A percentile compares a stretch with the other conserved stretches of the same genome.
These are phyloP conservation scores for Wickerhamiella sorbophila DNA, from an alignment of 805 yeast genomes.

Conservation along the genomic window DNA sequence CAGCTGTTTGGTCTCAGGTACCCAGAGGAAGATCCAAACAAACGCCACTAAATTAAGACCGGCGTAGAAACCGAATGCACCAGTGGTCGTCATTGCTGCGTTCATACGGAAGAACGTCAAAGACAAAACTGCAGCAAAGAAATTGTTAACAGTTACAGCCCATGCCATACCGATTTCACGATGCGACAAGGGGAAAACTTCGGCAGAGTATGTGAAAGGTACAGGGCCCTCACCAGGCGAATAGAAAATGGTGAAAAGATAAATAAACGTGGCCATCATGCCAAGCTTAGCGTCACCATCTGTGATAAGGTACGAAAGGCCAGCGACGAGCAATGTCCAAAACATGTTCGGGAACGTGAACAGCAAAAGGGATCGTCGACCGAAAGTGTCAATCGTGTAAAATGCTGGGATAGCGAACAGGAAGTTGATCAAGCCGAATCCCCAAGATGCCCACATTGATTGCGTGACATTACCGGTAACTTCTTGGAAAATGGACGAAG, in stretches of 20 bases:
- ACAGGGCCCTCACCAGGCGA: constrained; percentile 83
- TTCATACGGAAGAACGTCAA: constrained; percentile 66
- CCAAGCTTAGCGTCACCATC: constrained; percentile 40
- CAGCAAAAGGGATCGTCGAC: constrained; percentile 47
- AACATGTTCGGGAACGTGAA: constrained; percentile 47
- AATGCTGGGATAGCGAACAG: constrained; percentile 75
- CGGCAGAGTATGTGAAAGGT: constrained; percentile 79
- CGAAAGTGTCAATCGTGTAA: constrained; percentile 61
- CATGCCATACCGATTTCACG: constrained; percentile 16
- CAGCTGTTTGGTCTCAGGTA: constrained; percentile 53
- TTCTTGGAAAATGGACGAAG: constrained; percentile 55
- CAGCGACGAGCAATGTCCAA: constrained; percentile 34
- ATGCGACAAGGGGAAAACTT: constrained; percentile 27
- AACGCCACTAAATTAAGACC: constrained; percentile 75
- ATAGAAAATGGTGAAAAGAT: constrained; percentile 54
- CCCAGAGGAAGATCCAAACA: constrained; percentile 37
- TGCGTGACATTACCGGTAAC: constrained; percentile 36
- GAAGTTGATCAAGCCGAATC: constrained; percentile 70
- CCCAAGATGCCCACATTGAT: constrained; percentile 67
- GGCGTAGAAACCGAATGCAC: constrained; percentile 81
- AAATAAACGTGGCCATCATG: constrained; percentile 55
- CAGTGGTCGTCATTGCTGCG: constrained; percentile 54
- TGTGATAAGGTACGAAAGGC: constrained; percentile 55
- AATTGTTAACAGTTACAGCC: constrained; percentile 35
- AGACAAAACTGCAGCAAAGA: constrained; percentile 43